A percentile compares a stretch with the other conserved stretches of the same genome.
phyloP scores from a whole-genome alignment of 768 basidiomycete species.

The Boletus eberwhitei region DNA sequence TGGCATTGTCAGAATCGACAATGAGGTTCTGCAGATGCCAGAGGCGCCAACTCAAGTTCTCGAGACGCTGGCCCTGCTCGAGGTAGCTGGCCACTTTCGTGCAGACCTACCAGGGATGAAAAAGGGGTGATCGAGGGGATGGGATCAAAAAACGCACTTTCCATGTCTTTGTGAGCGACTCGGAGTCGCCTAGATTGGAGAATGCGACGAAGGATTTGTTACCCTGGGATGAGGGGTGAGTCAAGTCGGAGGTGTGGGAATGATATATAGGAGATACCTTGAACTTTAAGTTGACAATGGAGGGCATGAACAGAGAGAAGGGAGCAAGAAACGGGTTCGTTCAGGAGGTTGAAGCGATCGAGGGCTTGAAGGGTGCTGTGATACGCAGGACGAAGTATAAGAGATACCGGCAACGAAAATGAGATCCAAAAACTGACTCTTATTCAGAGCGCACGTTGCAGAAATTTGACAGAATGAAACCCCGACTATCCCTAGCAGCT shows the following conservation, averaged over 20 bases:
- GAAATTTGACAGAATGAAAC: conserved; percentile 31
- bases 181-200: conserved; percentile 81
- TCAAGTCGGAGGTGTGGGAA: neutral
- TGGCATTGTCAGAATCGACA: conserved; percentile 88
- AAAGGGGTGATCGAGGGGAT: neutral
- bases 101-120: conserved; percentile 55
- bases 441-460: conserved; percentile 26
- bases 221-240: conserved; percentile 45
- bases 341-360: conserved; percentile 14
- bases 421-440: conserved; percentile 10
- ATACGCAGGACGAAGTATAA: conserved; percentile 21
- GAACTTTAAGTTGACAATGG: conserved; percentile 85
- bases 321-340: neutral
- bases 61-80: conserved; percentile 86
- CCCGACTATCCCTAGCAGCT: conserved; percentile 31
- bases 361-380: conserved; percentile 9
- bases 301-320: conserved; percentile 50
- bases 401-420: conserved; percentile 22
- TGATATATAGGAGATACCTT: conserved; percentile 43
- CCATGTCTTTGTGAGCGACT: conserved; percentile 87
- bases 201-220: conserved; percentile 96
- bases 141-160: conserved; percentile 49
- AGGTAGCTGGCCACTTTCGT: conserved; percentile 89
- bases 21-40: conserved; percentile 92
- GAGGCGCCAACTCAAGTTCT: conserved; percentile 89